Evolutionary conservation across 106 monocot genomes (phyloP).

Genomic region (Dioscorea alata): DNA sequence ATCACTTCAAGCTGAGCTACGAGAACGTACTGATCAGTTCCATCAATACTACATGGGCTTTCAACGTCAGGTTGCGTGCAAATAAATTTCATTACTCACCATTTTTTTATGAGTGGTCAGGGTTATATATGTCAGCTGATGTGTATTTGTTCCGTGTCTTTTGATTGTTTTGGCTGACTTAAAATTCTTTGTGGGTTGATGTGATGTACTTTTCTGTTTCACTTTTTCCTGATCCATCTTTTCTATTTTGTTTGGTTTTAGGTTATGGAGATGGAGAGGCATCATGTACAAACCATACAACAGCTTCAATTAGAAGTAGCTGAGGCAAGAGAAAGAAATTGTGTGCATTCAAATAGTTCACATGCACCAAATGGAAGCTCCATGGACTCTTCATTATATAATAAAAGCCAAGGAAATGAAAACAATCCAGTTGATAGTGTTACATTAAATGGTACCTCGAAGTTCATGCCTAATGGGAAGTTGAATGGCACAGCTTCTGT

Average conservation of each 20-base stretch:
- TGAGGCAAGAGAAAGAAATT: constrained; percentile 47
- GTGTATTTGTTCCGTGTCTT: too few relatives aligned
- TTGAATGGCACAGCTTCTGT: constrained; percentile 19
- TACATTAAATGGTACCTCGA: constrained; percentile 26
- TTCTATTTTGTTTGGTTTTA: constrained; percentile 19
- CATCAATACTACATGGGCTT: constrained; percentile 72
- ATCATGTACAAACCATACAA: constrained; percentile 84
- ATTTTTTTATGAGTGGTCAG: not conserved
- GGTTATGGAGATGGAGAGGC: constrained; percentile 80
- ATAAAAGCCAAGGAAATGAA: constrained; percentile 41
- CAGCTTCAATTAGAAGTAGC: constrained; percentile 83
- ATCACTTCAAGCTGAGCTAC: constrained; percentile 72
- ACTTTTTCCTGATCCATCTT: not conserved
- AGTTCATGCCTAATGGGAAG: constrained; percentile 35
- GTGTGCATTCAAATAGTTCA: constrained; percentile 34
- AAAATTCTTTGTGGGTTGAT: not conserved
- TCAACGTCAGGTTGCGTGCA: constrained; percentile 56
- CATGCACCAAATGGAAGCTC: constrained; percentile 17
- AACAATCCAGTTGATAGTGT: constrained; percentile 34
- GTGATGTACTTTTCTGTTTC: not conserved
- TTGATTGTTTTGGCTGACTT: too few relatives aligned
- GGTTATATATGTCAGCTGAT: too few relatives aligned
- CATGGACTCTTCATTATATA: constrained; percentile 25
- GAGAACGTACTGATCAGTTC: constrained; percentile 86
- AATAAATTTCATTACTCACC: too few relatives aligned